These are phyloP conservation scores for Westerdykella sp. DNA, from an alignment of 2,329 filamentous ascomycete species.

Conservation along the genomic window DNA sequence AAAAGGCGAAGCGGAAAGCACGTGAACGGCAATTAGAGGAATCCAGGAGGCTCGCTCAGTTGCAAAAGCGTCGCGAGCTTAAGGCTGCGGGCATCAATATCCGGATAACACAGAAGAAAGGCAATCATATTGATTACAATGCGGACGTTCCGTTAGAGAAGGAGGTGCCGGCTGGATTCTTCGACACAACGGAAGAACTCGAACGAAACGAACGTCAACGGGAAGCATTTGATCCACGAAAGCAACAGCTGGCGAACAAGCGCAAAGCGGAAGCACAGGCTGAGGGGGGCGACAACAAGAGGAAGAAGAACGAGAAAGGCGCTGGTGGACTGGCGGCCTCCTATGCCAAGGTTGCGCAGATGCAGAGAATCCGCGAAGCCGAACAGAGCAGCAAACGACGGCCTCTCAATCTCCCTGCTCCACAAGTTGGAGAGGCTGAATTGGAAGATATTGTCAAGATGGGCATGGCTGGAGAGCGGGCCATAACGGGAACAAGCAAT, in stretches of 20 bases:
- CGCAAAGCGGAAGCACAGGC: constrained; percentile 89
- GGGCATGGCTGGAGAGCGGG: constrained; percentile 87
- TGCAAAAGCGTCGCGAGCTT: constrained; percentile 93
- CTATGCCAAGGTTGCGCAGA: constrained; percentile 85
- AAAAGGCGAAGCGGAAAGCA: constrained; percentile 97
- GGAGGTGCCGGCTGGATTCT: constrained; percentile 80
- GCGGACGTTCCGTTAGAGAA: constrained; percentile 98
- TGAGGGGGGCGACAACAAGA: constrained; percentile 68
- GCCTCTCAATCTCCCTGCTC: constrained; percentile 72
- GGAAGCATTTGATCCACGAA: constrained; percentile 82
- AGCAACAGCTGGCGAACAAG: constrained; percentile 85
- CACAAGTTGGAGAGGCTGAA: constrained; percentile 88
- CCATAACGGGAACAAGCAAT: constrained; percentile 68
- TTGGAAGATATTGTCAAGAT: constrained; percentile 98
- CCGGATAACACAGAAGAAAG: constrained; percentile 84
- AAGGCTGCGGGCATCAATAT: constrained; percentile 98
- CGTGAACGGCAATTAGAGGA: constrained; percentile 93
- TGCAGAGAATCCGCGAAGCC: constrained; percentile 90
- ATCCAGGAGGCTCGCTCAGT: constrained; percentile 76
- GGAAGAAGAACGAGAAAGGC: constrained; percentile 77
- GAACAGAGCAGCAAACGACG: constrained; percentile 94
- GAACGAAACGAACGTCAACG: constrained; percentile 75
- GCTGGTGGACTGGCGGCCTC: constrained; percentile 74
- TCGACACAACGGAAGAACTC: constrained; percentile 82
- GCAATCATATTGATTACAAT: constrained; percentile 99